Percentiles rank a stretch among this genome's conserved stretches.
Evolutionary conservation across 2,329 filamentous ascomycete genomes (phyloP).

Genomic region (Colletotrichum destructivum): DNA sequence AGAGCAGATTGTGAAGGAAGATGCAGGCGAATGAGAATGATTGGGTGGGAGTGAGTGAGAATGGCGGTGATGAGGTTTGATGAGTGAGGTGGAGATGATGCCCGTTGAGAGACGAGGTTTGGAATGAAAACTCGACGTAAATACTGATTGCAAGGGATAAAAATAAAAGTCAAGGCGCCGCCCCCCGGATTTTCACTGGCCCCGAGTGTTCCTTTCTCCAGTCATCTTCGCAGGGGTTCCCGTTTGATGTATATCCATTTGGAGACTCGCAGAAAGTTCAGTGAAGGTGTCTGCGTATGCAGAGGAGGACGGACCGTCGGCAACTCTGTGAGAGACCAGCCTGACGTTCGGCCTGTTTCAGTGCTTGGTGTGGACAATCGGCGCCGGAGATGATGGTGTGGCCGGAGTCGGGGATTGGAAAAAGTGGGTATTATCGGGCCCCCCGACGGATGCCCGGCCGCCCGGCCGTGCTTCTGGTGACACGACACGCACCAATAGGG

Average conservation of each 20-base stretch:
- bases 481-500: too few species aligned
- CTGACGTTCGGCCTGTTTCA: not conserved
- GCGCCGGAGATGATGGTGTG: not conserved
- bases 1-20: not conserved
- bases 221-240: not conserved
- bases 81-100: not conserved
- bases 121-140: not conserved
- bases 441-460: too few species aligned
- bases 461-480: not conserved
- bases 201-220: not conserved
- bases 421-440: not conserved
- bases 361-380: not conserved
- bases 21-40: not conserved
- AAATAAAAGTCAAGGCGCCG: not conserved
- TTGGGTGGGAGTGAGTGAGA: not conserved
- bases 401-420: not conserved
- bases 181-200: constrained; percentile 1
- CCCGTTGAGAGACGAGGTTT: not conserved
- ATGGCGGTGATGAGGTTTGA: not conserved
- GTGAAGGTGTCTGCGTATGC: not conserved
- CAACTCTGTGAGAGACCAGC: too few species aligned
- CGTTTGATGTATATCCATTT: too few species aligned
- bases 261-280: not conserved
- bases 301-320: not conserved
- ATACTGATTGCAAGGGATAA: not conserved